Conservation (phyloP, 129 eudicot species). For the Daucus carota region DH1_v3.0 NC_030389.2:45195501-45196000, state of each 20-base stretch:
- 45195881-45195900: neutral
- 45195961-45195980: too few species aligned
- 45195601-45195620: neutral
- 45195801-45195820: too few species aligned
- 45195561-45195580: neutral
- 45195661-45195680: neutral
- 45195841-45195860: too few species aligned
- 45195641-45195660: constrained; percentile 1
- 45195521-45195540: too few species aligned
- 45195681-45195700: neutral
- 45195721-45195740: neutral
- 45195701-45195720: neutral
- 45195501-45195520: too few species aligned
- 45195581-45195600: neutral
- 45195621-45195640: neutral
- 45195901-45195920: neutral
- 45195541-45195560: too few species aligned
- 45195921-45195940: neutral
- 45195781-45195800: too few species aligned
- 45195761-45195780: neutral
- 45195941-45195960: too few species aligned
- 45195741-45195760: neutral
- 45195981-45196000: neutral
- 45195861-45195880: too few species aligned
- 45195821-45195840: too few species aligned